Evolutionary conservation across 345 rosid genomes (phyloP), one percentile per base, ranked within the genome.

Genomic region (Cardiospermum halicacabum): DNA sequence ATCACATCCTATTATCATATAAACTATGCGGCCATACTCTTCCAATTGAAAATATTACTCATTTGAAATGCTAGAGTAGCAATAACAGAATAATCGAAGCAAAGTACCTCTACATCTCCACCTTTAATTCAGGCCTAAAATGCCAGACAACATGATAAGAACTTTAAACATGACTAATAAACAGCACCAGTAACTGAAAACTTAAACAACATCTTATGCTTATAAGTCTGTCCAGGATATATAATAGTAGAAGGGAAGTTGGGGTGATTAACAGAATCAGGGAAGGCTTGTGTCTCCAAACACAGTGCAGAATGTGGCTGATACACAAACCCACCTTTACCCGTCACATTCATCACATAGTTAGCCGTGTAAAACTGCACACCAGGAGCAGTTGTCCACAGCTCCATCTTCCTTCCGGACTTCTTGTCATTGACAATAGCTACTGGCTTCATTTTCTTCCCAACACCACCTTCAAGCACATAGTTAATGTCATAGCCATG

Each of bases 251-350:
- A 82, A 62, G 99, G 97, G 54, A 94, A 91, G 18, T 87, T 83
- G 0, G 89, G 95, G 32, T 82, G 74, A 60, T 91, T 85, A 7
- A 94, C 81, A 0, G 95, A 70, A n/a, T 94, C 81, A 6, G 96
- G 99, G 66, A 71, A 94, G 25, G 78, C 80, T 73, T 91, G 97
- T 50, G 99, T 94, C 79, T 91, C 99, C 75, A 89, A 60, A 60
- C 99, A 94, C 53, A 91, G 64, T 0, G 84, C 99, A 0, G 84
- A 88, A 12, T 74, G 75, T 56, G 87, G 70, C 70, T 81, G 50
- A 66, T 94, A 89, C 28, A 72, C 70, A 21, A 77, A 69, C 24
- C 96, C 97, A 26, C 80, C 87, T 67, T 94, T 94, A 18, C 99
- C 99, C 62, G 74, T 82, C 37, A 74, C 73, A 51, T 84, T 58